phyloP scores from a whole-genome alignment of 2,329 filamentous ascomycete species.

The Chaetomium globosum region DNA sequence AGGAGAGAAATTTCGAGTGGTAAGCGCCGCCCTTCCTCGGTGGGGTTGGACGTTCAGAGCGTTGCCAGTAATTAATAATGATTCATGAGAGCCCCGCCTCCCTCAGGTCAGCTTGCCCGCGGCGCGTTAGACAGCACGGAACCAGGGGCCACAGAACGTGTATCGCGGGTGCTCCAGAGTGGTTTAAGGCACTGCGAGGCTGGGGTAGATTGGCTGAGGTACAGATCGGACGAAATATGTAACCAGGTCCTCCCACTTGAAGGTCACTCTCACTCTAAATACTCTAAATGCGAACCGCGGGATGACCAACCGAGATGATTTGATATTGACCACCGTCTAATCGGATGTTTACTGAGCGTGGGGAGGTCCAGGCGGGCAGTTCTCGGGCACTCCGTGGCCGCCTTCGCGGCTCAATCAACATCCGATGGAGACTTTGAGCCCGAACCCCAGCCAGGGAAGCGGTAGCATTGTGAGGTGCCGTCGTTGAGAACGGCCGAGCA shows the following conservation, averaged over 20 bases:
- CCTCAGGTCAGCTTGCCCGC: constrained; percentile 5
- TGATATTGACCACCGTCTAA: constrained; percentile 9
- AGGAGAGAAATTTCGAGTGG: constrained; percentile 19
- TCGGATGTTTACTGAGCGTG: constrained; percentile 19
- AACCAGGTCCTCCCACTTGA: neutral
- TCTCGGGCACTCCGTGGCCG: constrained; percentile 1
- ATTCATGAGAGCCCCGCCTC: constrained; percentile 32
- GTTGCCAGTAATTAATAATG: constrained; percentile 34
- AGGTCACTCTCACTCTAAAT: neutral
- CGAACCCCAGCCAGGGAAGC: neutral
- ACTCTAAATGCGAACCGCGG: constrained; percentile 7
- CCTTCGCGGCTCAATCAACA: constrained; percentile 9
- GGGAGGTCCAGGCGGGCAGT: constrained; percentile 15
- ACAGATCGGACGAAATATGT: neutral
- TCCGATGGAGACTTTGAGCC: constrained; percentile 11
- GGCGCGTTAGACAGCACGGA: constrained; percentile 9
- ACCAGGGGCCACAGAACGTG: constrained; percentile 18
- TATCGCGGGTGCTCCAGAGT: constrained; percentile 14
- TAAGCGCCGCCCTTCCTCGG: constrained; percentile 20
- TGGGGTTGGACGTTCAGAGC: constrained; percentile 32
- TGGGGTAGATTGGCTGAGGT: neutral
- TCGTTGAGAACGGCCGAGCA: neutral
- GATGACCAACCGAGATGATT: constrained; percentile 22
- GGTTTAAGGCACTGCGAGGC: constrained; percentile 5
- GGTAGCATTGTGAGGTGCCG: neutral